Conservation (phyloP, 768 basidiomycete genomes). For the Lentinula sp. region DNA sequence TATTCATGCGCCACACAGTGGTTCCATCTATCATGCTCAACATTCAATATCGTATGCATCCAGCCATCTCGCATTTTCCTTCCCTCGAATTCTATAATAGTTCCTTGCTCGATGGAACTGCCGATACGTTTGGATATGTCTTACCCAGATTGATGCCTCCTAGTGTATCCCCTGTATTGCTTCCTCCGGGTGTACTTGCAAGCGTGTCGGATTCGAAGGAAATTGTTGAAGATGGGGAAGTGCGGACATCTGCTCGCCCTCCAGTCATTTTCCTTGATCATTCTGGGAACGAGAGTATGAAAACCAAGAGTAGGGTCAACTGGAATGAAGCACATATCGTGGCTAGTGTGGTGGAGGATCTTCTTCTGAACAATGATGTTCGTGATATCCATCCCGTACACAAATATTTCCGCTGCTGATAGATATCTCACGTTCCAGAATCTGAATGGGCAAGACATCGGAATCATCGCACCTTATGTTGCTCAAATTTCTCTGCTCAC, state of each 20-base stretch:
- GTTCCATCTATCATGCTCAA: slow-evolving; percentile 92
- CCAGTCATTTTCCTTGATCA: slow-evolving; percentile 85
- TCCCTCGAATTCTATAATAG: slow-evolving; percentile 76
- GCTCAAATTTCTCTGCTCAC: slow-evolving; percentile 78
- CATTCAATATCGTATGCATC: slow-evolving; percentile 96
- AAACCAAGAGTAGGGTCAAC: slow-evolving; percentile 74
- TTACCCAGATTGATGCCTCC: slow-evolving; percentile 55
- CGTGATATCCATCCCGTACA: background rate
- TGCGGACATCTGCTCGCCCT: slow-evolving; percentile 23
- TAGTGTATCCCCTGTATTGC: slow-evolving; percentile 4
- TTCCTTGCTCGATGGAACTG: slow-evolving; percentile 69
- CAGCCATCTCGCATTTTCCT: slow-evolving; percentile 83
- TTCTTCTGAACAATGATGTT: slow-evolving; percentile 70
- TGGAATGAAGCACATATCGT: slow-evolving; percentile 73
- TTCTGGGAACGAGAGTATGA: slow-evolving; percentile 55
- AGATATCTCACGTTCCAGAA: slow-evolving; percentile 26
- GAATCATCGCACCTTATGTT: slow-evolving; percentile 88
- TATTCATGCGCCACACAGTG: slow-evolving; percentile 29
- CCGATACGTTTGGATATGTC: slow-evolving; percentile 44
- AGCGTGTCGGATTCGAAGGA: background rate
- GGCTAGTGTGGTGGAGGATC: slow-evolving; percentile 75
- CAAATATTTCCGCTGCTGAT: slow-evolving; percentile 5
- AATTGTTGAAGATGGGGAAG: background rate
- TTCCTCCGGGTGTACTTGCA: slow-evolving; percentile 4
- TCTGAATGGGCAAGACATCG: slow-evolving; percentile 72